phyloP scores from a whole-genome alignment of 257 asterid genomes.

The Parsonsia alboflavescens region DNA sequence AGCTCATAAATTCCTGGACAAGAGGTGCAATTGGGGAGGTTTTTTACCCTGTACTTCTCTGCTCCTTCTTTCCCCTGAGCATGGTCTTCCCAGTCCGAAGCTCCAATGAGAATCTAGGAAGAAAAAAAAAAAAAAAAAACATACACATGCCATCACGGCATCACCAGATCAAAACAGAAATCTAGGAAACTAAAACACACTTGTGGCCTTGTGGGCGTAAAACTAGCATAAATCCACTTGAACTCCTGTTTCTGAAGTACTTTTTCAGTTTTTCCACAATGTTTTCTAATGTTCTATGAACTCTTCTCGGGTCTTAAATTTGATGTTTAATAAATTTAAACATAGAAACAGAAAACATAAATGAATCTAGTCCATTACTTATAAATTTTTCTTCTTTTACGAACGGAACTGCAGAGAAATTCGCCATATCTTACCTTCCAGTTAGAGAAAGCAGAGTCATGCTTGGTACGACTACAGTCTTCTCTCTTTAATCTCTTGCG shows the following conservation, averaged over 20 bases:
- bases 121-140: conserved; percentile 5
- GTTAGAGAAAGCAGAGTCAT: conserved; percentile 71
- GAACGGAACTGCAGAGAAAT: too few species aligned
- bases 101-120: conserved; percentile 66
- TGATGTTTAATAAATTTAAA: too few species aligned
- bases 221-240: neutral
- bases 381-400: neutral
- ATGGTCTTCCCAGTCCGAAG: conserved; percentile 71
- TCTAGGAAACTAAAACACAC: neutral
- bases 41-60: conserved; percentile 72
- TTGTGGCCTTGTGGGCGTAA: neutral
- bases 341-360: neutral
- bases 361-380: neutral
- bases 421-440: conserved; percentile 64
- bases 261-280: neutral
- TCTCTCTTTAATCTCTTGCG: conserved; percentile 57
- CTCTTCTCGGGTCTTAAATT: too few species aligned
- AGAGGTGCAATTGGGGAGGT: conserved; percentile 66
- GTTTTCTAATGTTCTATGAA: neutral
- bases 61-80: conserved; percentile 63
- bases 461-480: conserved; percentile 62
- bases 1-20: conserved; percentile 89
- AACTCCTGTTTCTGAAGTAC: neutral
- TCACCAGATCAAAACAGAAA: neutral
- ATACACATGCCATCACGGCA: neutral